These are phyloP conservation scores for Alternaria hordeiaustralica DNA, from an alignment of 2,329 filamentous ascomycete genomes.

Conservation along the genomic window DNA sequence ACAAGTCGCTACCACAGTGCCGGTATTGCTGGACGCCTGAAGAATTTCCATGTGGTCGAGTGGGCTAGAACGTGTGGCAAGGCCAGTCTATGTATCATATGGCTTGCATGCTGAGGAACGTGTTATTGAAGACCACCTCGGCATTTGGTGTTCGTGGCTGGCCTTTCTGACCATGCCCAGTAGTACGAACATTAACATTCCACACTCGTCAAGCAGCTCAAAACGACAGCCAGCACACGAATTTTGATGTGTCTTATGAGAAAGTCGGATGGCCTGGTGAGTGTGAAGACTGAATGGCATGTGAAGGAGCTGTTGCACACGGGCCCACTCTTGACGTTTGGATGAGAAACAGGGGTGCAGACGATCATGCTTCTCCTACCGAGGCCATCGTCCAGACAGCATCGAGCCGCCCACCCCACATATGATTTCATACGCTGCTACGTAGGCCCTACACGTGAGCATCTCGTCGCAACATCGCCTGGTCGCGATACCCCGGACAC, in stretches of 20 bases:
- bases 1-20: background rate
- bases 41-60: background rate
- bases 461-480: conserved; percentile 1
- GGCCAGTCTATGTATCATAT: background rate
- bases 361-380: conserved; percentile 1
- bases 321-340: background rate
- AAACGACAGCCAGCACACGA: background rate
- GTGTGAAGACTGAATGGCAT: background rate
- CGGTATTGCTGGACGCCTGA: background rate
- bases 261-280: background rate
- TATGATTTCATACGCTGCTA: conserved; percentile 4
- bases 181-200: background rate
- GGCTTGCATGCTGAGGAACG: background rate
- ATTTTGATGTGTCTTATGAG: background rate
- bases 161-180: background rate
- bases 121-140: background rate
- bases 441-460: background rate
- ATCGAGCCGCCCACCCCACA: conserved; percentile 8
- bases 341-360: conserved; percentile 7
- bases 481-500: background rate
- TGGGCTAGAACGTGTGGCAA: background rate
- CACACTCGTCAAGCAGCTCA: background rate
- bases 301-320: conserved; percentile 1
- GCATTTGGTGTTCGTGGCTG: background rate
- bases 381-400: background rate